Conservation (phyloP, 169 alveolate species). For the Blepharisma undulans region DNA sequence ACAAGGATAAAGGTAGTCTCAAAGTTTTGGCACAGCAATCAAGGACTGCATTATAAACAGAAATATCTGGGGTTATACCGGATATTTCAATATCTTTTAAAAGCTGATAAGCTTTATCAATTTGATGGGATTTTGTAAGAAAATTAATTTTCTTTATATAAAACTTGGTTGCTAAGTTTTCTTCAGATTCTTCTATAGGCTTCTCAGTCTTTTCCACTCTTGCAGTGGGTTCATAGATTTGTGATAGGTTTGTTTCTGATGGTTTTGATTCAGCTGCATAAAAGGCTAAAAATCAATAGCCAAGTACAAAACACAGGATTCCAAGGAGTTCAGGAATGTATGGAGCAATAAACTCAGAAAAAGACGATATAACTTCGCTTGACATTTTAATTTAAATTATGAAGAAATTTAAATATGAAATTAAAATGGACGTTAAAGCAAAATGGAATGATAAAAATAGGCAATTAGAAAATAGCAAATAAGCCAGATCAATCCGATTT, state of each 20-base stretch:
- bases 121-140: slow-evolving; percentile 83
- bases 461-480: neutral
- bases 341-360: neutral
- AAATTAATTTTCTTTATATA: slow-evolving; percentile 92
- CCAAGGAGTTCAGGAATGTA: slow-evolving; percentile 40
- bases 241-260: neutral
- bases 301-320: slow-evolving; percentile 13
- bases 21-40: slow-evolving; percentile 90
- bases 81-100: slow-evolving; percentile 74
- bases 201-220: slow-evolving; percentile 11
- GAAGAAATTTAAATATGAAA: neutral
- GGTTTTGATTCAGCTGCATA: neutral
- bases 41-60: slow-evolving; percentile 91
- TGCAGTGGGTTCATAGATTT: neutral
- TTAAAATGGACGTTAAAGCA: neutral
- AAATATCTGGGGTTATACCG: slow-evolving; percentile 88
- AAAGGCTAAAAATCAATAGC: neutral
- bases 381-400: slow-evolving; percentile 15
- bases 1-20: slow-evolving; percentile 24
- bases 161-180: slow-evolving; percentile 68
- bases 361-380: neutral
- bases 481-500: no score
- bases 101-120: slow-evolving; percentile 79
- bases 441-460: neutral
- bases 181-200: neutral